A percentile compares a stretch with the other conserved stretches of the same genome.
Evolutionary conservation across 768 basidiomycete species (phyloP).

Genomic region (Tricholoma sp.): DNA sequence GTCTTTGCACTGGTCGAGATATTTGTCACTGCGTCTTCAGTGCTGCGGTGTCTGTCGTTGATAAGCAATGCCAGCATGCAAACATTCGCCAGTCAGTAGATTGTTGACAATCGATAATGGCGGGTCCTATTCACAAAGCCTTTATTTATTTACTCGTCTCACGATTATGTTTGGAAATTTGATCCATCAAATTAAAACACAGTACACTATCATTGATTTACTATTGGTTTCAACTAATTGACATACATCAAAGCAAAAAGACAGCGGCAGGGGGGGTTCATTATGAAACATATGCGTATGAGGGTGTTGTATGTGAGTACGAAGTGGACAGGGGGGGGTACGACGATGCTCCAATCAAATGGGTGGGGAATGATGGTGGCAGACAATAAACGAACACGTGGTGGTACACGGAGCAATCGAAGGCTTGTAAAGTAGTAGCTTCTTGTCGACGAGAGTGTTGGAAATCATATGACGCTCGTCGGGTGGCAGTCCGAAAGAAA

Average conservation of each 20-base stretch:
- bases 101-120: too few relatives aligned
- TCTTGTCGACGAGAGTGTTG: constrained; percentile 15
- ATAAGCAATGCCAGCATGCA: not conserved
- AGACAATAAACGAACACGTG: constrained; percentile 8
- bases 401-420: constrained; percentile 22
- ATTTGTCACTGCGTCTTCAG: not conserved
- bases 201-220: too few relatives aligned
- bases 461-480: constrained; percentile 20
- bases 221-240: too few relatives aligned
- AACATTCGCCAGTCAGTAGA: not conserved
- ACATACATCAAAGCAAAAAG: too few relatives aligned
- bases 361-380: constrained; percentile 30
- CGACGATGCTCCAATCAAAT: constrained; percentile 54
- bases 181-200: too few relatives aligned
- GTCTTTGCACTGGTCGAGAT: not conserved
- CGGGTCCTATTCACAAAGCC: too few relatives aligned
- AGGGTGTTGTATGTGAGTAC: too few relatives aligned
- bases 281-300: too few relatives aligned
- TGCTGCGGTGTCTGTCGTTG: not conserved
- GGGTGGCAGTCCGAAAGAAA: constrained; percentile 13
- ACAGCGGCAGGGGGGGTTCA: too few relatives aligned
- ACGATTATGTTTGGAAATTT: too few relatives aligned
- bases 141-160: too few relatives aligned
- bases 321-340: constrained; percentile 25
- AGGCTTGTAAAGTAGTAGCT: not conserved